Evolutionary conservation across 192 early-diverging fungal species (phyloP), one percentile per base, ranked within the genome.

Genomic region (Cladochytrium replicatum): DNA sequence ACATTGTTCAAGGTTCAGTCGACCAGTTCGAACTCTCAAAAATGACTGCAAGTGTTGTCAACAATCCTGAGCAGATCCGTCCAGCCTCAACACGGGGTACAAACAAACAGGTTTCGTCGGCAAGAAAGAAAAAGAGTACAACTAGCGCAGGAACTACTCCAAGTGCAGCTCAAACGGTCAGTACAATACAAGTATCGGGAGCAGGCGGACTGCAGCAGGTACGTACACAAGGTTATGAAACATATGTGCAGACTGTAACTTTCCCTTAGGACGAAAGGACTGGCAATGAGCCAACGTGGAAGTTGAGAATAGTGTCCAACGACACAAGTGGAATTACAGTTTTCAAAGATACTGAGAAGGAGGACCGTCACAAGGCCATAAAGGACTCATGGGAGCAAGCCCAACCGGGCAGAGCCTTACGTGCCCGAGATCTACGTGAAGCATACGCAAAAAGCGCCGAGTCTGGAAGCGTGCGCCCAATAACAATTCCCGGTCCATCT

Each of bases 261-360:
- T 19, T 28, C 7, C n/a, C 9, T 23, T 21, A 56, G 51, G 17
- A 21, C 51, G 7, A 4, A 2, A 6, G 51, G 61, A 64, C 21
- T 39, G 19, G 57, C 23, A 50, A 6, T 28, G 72, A 75, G 32
- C 60, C 52, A 23, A 46, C 29, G 4, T 81, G 74, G 70, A 69
- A 55, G 28, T 57, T 81, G 21, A 54, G 71, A 1, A 22, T 81
- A 11, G 66, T 72, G 6, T 67, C 69, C 0, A 66, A 68, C 2
- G 78, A 80, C 27, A 24, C 57, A 6, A 59, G 66, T 2, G 56
- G 58, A 0, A 34, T 81, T 9, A 26, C 46, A 0, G 71, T 81
- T 9, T 47, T 67, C 1, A 74, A 69, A 40, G 78, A 81, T 46
- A 78, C 74, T 0, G 78, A 81, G 48, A 75, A 77, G 30, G 78